Conservation (phyloP, 257 asterid species). For the Petunia secreta region DNA sequence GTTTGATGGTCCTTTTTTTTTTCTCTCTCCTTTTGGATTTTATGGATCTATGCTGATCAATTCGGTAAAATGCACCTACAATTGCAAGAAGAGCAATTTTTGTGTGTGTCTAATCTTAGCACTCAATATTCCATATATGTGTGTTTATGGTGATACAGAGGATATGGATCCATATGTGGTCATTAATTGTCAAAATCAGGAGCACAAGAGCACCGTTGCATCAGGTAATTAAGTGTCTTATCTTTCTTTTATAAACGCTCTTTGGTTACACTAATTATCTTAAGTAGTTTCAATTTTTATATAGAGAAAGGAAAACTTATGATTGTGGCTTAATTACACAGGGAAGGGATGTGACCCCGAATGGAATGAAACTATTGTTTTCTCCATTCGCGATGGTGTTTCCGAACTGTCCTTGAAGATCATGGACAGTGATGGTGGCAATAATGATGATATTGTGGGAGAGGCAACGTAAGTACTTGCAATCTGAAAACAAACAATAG, state of each 20-base stretch:
- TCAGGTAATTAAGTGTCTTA: constrained; percentile 39
- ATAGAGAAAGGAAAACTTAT: background rate
- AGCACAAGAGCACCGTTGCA: constrained; percentile 60
- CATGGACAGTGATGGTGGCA: constrained; percentile 49
- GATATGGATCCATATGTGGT: constrained; percentile 60
- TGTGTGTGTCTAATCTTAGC: background rate
- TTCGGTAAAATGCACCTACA: too few relatives aligned
- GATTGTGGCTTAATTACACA: constrained; percentile 21
- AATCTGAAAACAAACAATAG: too few relatives aligned
- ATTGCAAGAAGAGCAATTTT: too few relatives aligned
- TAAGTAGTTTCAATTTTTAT: background rate
- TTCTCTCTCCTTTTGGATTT: too few relatives aligned
- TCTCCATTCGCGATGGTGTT: constrained; percentile 41
- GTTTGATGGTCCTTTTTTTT: too few relatives aligned
- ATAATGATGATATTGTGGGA: constrained; percentile 53
- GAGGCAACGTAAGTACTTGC: constrained; percentile 43
- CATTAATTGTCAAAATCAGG: constrained; percentile 53
- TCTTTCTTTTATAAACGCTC: too few relatives aligned
- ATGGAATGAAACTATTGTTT: constrained; percentile 57
- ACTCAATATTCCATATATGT: background rate
- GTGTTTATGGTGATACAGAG: constrained; percentile 25
- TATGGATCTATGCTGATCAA: too few relatives aligned
- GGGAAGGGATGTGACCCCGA: constrained; percentile 59
- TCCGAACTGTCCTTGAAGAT: constrained; percentile 45
- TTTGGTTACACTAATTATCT: background rate